Conservation (phyloP, 352 stramenopile genomes). For the Phytophthora cryptogea region DNA sequence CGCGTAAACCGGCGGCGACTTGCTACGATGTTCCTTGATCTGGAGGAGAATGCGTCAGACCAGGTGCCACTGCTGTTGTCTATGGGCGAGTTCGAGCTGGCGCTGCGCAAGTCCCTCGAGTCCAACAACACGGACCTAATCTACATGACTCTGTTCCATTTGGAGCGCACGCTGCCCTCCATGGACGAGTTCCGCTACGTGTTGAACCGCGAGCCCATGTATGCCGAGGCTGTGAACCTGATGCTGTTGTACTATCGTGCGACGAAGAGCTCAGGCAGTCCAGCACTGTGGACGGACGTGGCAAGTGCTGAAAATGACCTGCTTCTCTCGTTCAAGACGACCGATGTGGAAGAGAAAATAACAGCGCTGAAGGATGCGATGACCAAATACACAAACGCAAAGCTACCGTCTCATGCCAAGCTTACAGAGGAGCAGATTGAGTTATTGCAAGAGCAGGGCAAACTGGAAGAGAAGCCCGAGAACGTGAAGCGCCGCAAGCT, state of each 20-base stretch:
- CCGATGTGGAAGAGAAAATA: slow-evolving; percentile 69
- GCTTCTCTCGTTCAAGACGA: slow-evolving; percentile 68
- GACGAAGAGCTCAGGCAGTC: slow-evolving; percentile 64
- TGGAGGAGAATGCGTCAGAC: slow-evolving; percentile 88
- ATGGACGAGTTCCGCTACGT: slow-evolving; percentile 86
- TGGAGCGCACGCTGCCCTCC: slow-evolving; percentile 78
- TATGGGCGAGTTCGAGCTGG: slow-evolving; percentile 92
- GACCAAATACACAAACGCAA: slow-evolving; percentile 68
- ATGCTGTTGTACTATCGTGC: slow-evolving; percentile 82
- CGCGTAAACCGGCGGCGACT: slow-evolving; percentile 80
- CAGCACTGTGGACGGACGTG: slow-evolving; percentile 67
- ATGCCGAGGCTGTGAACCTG: slow-evolving; percentile 72
- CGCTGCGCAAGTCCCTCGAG: slow-evolving; percentile 87
- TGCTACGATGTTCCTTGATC: slow-evolving; percentile 90
- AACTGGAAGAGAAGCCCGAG: slow-evolving; percentile 81
- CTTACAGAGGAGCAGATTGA: slow-evolving; percentile 88
- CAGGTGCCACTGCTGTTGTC: slow-evolving; percentile 89
- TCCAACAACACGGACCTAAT: slow-evolving; percentile 91
- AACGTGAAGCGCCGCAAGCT: slow-evolving; percentile 83
- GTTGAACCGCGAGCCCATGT: slow-evolving; percentile 70
- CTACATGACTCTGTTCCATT: slow-evolving; percentile 89
- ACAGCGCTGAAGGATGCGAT: slow-evolving; percentile 68
- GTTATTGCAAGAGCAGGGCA: slow-evolving; percentile 83
- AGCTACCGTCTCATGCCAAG: slow-evolving; percentile 68
- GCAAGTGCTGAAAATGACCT: slow-evolving; percentile 76